A percentile compares a stretch with the other conserved stretches of the same genome.
Conservation (phyloP, 768 basidiomycete species). For the Panus rudis region DNA sequence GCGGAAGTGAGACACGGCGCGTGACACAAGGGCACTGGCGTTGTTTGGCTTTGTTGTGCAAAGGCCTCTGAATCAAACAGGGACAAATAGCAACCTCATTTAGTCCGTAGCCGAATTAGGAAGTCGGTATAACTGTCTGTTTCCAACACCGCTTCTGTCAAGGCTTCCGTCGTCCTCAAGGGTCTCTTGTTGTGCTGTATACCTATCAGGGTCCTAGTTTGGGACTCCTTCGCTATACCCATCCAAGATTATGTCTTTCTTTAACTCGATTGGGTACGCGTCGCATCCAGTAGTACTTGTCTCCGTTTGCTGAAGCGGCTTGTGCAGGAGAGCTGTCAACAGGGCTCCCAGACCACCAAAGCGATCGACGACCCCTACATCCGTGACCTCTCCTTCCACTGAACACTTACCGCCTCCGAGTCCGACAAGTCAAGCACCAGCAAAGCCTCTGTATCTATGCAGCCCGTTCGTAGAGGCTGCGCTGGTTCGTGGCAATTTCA, state of each 20-base stretch:
- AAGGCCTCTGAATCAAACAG: constrained; percentile 18
- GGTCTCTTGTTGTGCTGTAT: not conserved
- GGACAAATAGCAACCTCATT: constrained; percentile 13
- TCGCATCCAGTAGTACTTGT: constrained; percentile 1
- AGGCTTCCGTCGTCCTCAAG: not conserved
- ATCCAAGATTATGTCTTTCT: constrained; percentile 83
- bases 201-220: no score
- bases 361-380: constrained; percentile 70
- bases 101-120: not conserved
- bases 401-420: constrained; percentile 34
- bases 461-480: constrained; percentile 94
- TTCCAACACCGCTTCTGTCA: not conserved
- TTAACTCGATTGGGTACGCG: constrained; percentile 72
- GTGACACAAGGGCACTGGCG: constrained; percentile 8
- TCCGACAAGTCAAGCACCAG: constrained; percentile 32
- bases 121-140: not conserved
- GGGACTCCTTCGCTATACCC: no score
- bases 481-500: constrained; percentile 96
- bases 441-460: constrained; percentile 81
- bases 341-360: constrained; percentile 63
- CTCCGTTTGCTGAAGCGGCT: constrained; percentile 2
- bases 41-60: constrained; percentile 19
- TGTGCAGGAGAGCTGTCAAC: constrained; percentile 63
- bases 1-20: constrained; percentile 10
- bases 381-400: constrained; percentile 45